Conservation (phyloP, 2,329 filamentous ascomycete genomes). For the Penicillium hordei region DNA sequence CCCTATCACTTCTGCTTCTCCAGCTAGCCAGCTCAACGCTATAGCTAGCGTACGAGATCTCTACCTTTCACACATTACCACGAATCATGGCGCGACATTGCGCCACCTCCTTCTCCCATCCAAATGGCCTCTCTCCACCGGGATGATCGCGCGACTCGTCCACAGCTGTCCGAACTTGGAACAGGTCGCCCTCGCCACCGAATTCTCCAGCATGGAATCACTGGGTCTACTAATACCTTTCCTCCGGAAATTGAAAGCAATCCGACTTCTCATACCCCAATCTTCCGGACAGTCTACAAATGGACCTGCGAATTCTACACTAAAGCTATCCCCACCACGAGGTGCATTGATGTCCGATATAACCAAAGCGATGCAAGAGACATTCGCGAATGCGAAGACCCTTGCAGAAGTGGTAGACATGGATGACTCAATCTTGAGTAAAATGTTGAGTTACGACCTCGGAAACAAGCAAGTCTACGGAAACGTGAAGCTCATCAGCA, state of each 20-base stretch:
- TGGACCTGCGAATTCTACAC: constrained; percentile 1
- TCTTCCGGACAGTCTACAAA: constrained; percentile 12
- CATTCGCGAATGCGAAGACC: constrained; percentile 20
- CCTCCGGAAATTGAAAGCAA: constrained; percentile 40
- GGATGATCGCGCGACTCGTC: constrained; percentile 53
- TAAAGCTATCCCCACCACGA: neutral
- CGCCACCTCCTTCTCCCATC: constrained; percentile 59
- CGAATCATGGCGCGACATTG: constrained; percentile 52
- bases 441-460: constrained; percentile 33
- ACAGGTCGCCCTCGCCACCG: constrained; percentile 56
- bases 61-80: constrained; percentile 54
- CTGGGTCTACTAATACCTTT: constrained; percentile 42
- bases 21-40: constrained; percentile 27
- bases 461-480: constrained; percentile 35
- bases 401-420: constrained; percentile 39
- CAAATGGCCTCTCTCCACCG: constrained; percentile 53
- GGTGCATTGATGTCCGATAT: neutral
- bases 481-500: constrained; percentile 37
- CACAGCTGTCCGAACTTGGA: constrained; percentile 58
- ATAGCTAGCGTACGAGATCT: constrained; percentile 41
- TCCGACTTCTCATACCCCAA: constrained; percentile 44
- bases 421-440: constrained; percentile 36
- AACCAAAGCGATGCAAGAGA: constrained; percentile 10
- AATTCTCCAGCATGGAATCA: constrained; percentile 42
- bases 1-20: constrained; percentile 25